Conservation (phyloP, 2,329 filamentous ascomycete species). For the Mycogone perniciosa region DNA sequence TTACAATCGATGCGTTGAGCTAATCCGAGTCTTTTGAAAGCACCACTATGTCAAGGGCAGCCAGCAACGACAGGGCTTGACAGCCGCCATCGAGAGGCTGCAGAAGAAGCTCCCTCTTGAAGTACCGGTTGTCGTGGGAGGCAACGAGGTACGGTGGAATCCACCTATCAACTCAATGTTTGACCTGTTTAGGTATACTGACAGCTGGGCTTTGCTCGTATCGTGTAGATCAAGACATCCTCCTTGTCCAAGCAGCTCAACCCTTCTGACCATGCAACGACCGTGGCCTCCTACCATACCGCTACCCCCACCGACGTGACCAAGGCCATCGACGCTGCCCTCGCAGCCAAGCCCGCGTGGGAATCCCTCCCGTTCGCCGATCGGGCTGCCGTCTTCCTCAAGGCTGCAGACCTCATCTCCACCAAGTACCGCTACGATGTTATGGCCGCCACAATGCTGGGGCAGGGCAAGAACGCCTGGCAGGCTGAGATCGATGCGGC, state of each 20-base stretch:
- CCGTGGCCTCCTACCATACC: conserved; percentile 78
- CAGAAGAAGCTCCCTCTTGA: conserved; percentile 65
- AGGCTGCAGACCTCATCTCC: conserved; percentile 84
- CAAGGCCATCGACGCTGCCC: conserved; percentile 73
- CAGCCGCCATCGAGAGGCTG: conserved; percentile 63
- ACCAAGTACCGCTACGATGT: conserved; percentile 95
- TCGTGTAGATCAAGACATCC: conserved; percentile 56
- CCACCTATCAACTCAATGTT: not conserved
- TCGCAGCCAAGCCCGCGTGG: conserved; percentile 83
- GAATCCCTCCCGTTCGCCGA: conserved; percentile 82
- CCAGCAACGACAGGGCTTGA: conserved; percentile 67
- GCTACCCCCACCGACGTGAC: conserved; percentile 71
- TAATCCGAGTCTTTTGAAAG: conserved; percentile 37
- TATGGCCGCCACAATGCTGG: conserved; percentile 92
- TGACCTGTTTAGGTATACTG: not conserved
- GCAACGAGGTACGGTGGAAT: conserved; percentile 59
- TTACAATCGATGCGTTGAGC: not conserved
- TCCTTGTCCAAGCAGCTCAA: conserved; percentile 67
- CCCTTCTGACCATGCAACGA: conserved; percentile 70
- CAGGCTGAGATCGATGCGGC: conserved; percentile 98
- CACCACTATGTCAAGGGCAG: conserved; percentile 86
- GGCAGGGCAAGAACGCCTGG: conserved; percentile 97
- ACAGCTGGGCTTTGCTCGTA: not conserved
- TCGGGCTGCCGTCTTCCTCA: conserved; percentile 87
- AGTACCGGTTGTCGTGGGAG: conserved; percentile 77